These are phyloP conservation scores for Macadamia integrifolia DNA, from an alignment of 164 flowering plant species.

Conservation along the genomic window DNA sequence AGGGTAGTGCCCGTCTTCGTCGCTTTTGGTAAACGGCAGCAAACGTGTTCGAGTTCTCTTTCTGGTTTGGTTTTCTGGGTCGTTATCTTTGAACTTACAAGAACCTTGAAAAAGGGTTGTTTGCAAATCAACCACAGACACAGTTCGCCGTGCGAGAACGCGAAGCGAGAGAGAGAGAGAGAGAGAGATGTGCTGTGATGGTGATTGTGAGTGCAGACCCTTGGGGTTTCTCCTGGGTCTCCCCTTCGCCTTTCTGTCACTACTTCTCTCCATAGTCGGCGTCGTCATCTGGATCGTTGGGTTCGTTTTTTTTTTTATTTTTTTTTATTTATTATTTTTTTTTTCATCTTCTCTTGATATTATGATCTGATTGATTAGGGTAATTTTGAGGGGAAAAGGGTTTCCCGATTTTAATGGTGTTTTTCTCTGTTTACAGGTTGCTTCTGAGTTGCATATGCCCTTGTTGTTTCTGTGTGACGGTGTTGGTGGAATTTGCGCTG, in stretches of 20 bases:
- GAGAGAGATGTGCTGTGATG: slow-evolving; percentile 27
- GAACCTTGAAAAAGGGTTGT: too few species aligned
- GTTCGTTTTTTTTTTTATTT: slow-evolving; percentile 24
- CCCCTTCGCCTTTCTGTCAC: slow-evolving; percentile 74
- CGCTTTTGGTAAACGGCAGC: not conserved
- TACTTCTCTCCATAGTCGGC: slow-evolving; percentile 67
- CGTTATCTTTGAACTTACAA: too few species aligned
- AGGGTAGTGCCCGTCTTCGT: too few species aligned
- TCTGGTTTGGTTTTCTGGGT: too few species aligned
- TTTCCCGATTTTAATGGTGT: not conserved
- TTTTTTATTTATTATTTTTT: not conserved
- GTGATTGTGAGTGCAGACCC: slow-evolving; percentile 59
- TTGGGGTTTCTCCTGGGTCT: slow-evolving; percentile 74
- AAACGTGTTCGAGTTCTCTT: not conserved
- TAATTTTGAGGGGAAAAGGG: too few species aligned
- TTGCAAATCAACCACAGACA: not conserved
- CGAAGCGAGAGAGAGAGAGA: not conserved
- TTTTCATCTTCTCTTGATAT: not conserved
- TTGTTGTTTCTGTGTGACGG: slow-evolving; percentile 85
- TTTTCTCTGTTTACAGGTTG: slow-evolving; percentile 39
- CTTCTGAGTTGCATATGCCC: slow-evolving; percentile 72
- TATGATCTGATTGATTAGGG: not conserved
- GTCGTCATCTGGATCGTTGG: slow-evolving; percentile 77
- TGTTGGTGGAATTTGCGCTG: slow-evolving; percentile 72
- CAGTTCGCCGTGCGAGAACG: not conserved